Conservation (phyloP, 352 stramenopile species). For the Phytopythium montanum region DNA sequence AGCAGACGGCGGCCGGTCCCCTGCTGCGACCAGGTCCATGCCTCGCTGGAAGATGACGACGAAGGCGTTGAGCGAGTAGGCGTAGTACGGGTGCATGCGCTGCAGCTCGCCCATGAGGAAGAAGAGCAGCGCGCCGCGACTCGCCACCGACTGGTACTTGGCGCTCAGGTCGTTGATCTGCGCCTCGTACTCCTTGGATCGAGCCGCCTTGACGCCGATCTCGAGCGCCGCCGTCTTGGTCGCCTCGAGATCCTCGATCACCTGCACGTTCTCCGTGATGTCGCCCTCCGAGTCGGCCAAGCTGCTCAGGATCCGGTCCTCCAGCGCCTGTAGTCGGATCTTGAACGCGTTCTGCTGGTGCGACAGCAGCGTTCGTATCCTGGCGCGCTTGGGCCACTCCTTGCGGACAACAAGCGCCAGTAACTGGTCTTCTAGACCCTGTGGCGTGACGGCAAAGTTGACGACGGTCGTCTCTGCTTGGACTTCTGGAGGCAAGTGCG, state of each 20-base stretch:
- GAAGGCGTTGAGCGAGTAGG: constrained; percentile 95
- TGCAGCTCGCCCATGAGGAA: constrained; percentile 93
- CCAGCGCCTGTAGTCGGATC: constrained; percentile 80
- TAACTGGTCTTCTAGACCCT: constrained; percentile 89
- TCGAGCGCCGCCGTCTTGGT: constrained; percentile 89
- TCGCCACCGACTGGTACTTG: constrained; percentile 92
- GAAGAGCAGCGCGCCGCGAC: constrained; percentile 91
- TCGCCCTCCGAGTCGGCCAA: constrained; percentile 82
- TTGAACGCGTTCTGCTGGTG: constrained; percentile 91
- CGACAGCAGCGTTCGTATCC: constrained; percentile 69
- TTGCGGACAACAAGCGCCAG: constrained; percentile 86
- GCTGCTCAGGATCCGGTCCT: constrained; percentile 88
- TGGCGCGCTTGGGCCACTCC: constrained; percentile 87
- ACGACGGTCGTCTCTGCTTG: constrained; percentile 90
- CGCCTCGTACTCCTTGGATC: constrained; percentile 64
- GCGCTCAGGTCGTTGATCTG: constrained; percentile 85
- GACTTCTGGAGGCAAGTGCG: constrained; percentile 89
- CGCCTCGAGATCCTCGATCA: constrained; percentile 93
- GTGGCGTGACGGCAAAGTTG: constrained; percentile 90
- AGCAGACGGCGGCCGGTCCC: constrained; percentile 5
- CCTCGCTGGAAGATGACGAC: constrained; percentile 94
- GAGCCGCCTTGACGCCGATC: constrained; percentile 80
- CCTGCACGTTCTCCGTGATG: constrained; percentile 94
- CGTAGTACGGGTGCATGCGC: constrained; percentile 94
- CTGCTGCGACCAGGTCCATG: constrained; percentile 82